A percentile compares a stretch with the other conserved stretches of the same genome.
Evolutionary conservation across 2,329 filamentous ascomycete species (phyloP).

Genomic region (Lomentospora prolificans): DNA sequence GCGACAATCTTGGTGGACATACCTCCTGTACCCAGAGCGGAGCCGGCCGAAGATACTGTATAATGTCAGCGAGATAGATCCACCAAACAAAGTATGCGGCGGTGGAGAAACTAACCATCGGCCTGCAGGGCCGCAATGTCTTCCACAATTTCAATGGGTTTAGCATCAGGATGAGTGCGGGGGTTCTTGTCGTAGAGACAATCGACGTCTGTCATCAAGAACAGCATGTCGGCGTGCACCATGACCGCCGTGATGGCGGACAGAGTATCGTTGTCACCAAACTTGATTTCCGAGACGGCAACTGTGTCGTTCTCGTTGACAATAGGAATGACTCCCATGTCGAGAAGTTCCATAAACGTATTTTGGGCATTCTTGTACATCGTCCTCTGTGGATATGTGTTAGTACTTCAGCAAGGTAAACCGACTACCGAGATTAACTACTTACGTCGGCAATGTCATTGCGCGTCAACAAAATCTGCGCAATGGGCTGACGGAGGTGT

Average conservation of each 20-base stretch:
- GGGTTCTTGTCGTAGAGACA: slow-evolving; percentile 97
- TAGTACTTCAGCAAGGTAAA: slow-evolving; percentile 9
- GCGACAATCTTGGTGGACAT: slow-evolving; percentile 98
- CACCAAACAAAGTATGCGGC: neutral
- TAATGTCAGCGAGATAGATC: slow-evolving; percentile 12
- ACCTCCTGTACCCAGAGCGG: slow-evolving; percentile 81
- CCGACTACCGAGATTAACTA: slow-evolving; percentile 8
- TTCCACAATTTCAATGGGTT: slow-evolving; percentile 83
- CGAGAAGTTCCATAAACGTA: slow-evolving; percentile 78
- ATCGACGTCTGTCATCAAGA: slow-evolving; percentile 98
- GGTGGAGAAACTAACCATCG: slow-evolving; percentile 46
- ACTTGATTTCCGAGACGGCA: slow-evolving; percentile 96
- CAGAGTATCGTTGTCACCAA: slow-evolving; percentile 96
- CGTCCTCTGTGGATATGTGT: slow-evolving; percentile 48
- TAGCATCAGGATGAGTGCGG: slow-evolving; percentile 71
- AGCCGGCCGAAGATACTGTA: slow-evolving; percentile 77
- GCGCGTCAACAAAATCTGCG: slow-evolving; percentile 86
- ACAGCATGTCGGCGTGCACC: slow-evolving; percentile 93
- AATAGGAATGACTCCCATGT: slow-evolving; percentile 95
- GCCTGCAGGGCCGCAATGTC: slow-evolving; percentile 76
- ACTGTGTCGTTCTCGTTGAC: slow-evolving; percentile 98
- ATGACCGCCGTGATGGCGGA: slow-evolving; percentile 95
- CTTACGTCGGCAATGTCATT: slow-evolving; percentile 91
- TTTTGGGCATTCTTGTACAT: slow-evolving; percentile 97
- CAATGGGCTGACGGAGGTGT: slow-evolving; percentile 81